Evolutionary conservation across 495 filamentous ascomycete species (phyloP).

Genomic region (Pyrenula aspistea): DNA sequence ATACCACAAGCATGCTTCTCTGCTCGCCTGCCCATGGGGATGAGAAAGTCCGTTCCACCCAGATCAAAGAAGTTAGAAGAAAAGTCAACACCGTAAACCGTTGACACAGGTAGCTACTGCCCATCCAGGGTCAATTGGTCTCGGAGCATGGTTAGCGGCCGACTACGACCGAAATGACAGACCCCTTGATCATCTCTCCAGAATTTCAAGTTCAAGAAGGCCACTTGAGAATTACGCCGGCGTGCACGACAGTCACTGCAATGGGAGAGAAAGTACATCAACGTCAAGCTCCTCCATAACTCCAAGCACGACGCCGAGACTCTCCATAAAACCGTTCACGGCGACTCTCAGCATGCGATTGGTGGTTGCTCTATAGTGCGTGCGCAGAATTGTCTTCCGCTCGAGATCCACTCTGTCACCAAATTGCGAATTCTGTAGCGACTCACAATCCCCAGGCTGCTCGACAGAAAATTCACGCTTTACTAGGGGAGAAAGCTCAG

Average conservation of each 20-base stretch:
- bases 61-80: too few relatives aligned
- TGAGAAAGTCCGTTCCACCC: too few relatives aligned
- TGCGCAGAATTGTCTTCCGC: constrained; percentile 47
- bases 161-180: too few relatives aligned
- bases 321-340: constrained; percentile 97
- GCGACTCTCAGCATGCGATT: constrained; percentile 94
- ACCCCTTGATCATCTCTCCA: too few relatives aligned
- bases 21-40: too few relatives aligned
- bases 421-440: constrained; percentile 8
- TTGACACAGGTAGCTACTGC: too few relatives aligned
- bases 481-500: constrained; percentile 77
- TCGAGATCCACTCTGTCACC: constrained; percentile 22
- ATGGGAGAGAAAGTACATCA: constrained; percentile 46
- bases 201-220: too few relatives aligned
- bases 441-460: constrained; percentile 9
- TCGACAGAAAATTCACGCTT: constrained; percentile 54
- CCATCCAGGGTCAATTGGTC: too few relatives aligned
- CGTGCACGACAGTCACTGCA: background rate
- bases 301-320: constrained; percentile 65
- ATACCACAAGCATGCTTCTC: background rate
- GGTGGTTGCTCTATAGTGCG: constrained; percentile 78
- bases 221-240: too few relatives aligned
- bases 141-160: too few relatives aligned
- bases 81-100: too few relatives aligned
- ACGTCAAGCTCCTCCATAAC: constrained; percentile 84